phyloP scores from a whole-genome alignment of 73 alveolate species.

The Durusdinium trenchii region DNA sequence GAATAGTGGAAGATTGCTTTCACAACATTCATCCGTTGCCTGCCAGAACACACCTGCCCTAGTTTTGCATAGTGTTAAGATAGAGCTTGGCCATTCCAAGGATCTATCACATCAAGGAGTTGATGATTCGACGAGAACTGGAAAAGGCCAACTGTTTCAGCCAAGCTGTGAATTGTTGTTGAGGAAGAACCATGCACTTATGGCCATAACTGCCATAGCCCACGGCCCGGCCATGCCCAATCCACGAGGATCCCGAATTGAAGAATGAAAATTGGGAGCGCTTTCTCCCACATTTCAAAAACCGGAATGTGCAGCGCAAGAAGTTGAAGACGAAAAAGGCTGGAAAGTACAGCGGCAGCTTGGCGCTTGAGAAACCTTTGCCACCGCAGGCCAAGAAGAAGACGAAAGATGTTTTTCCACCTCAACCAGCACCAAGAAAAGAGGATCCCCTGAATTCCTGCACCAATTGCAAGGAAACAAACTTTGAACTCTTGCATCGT shows the following conservation, averaged over 20 bases:
- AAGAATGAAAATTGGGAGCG: conserved; percentile 99
- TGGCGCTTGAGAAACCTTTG: not conserved
- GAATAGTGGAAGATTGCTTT: conserved; percentile 98
- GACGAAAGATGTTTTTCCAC: conserved; percentile 92
- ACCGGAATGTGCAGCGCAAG: conserved; percentile 99
- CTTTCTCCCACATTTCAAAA: conserved; percentile 99
- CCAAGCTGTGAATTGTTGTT: not conserved
- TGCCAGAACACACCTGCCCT: not conserved
- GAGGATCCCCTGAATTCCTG: conserved; percentile 99
- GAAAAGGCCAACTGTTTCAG: conserved; percentile 98
- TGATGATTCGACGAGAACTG: conserved; percentile 99
- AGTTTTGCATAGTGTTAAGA: not conserved
- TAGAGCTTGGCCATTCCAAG: not conserved
- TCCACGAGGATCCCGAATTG: conserved; percentile 75
- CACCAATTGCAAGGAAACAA: conserved; percentile 97
- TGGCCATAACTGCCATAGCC: not conserved
- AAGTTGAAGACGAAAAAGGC: conserved; percentile 96
- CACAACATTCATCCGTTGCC: conserved; percentile 98
- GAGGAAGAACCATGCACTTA: too few relatives aligned
- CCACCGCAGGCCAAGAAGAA: conserved; percentile 77
- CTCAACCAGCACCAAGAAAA: conserved; percentile 94
- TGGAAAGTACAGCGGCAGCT: not conserved
- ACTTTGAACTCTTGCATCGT: conserved; percentile 96
- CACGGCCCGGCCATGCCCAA: not conserved
- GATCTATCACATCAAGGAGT: conserved; percentile 97